Evolutionary conservation across 176 grass and related monocot species (phyloP).

Genomic region (Eragrostis nindensis): DNA sequence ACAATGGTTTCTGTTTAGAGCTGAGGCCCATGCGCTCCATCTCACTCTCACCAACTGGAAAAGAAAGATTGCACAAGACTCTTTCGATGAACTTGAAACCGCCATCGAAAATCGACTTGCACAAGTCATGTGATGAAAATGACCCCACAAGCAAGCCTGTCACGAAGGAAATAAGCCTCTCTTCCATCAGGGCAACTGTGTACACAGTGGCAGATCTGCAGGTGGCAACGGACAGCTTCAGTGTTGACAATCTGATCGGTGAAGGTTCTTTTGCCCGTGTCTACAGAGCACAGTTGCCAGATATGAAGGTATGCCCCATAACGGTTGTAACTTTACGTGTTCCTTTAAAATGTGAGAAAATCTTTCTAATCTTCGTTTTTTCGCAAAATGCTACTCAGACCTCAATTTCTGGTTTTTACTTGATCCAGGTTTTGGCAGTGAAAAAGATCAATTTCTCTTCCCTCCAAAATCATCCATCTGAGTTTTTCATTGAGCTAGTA

Average conservation of each 20-base stretch:
- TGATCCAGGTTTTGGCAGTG: slow-evolving; percentile 70
- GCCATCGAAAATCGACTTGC: slow-evolving; percentile 63
- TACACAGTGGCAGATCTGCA: slow-evolving; percentile 91
- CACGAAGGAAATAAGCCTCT: slow-evolving; percentile 41
- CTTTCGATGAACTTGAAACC: slow-evolving; percentile 80
- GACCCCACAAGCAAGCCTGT: slow-evolving; percentile 53
- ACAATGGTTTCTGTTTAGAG: slow-evolving; percentile 42
- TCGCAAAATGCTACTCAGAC: background rate
- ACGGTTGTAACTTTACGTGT: background rate
- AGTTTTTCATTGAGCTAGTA: slow-evolving; percentile 70
- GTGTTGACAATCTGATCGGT: slow-evolving; percentile 71
- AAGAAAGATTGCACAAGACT: slow-evolving; percentile 42
- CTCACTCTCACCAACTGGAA: slow-evolving; percentile 47
- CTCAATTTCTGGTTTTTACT: slow-evolving; percentile 17
- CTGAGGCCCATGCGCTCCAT: slow-evolving; percentile 55
- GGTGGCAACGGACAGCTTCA: slow-evolving; percentile 82
- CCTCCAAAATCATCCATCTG: slow-evolving; percentile 54
- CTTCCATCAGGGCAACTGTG: slow-evolving; percentile 61
- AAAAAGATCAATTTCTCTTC: slow-evolving; percentile 80
- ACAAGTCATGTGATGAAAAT: slow-evolving; percentile 66
- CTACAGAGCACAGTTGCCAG: slow-evolving; percentile 62
- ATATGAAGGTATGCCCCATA: slow-evolving; percentile 64
- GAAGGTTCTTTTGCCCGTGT: slow-evolving; percentile 72
- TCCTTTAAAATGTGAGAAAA: slow-evolving; percentile 1
- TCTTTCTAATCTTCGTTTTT: slow-evolving; percentile 8